Conservation (phyloP, 2,329 filamentous ascomycete species). For the Colletotrichum sansevieriae region DNA sequence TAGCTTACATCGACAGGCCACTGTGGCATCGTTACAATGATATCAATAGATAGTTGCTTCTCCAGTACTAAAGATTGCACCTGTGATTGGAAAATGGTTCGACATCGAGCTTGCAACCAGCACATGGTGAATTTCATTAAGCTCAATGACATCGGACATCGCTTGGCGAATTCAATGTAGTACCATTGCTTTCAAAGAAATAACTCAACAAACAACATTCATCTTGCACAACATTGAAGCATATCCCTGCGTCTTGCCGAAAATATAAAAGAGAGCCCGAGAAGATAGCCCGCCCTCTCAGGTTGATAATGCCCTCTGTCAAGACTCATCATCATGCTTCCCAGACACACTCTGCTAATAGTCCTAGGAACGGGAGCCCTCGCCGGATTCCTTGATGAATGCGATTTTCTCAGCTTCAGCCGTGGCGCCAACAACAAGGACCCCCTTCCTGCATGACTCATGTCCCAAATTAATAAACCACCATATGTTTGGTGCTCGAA, state of each 20-base stretch:
- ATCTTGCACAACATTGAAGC: neutral
- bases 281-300: too few relatives aligned
- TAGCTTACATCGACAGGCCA: conserved; percentile 6
- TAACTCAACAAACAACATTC: neutral
- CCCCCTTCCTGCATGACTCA: conserved; percentile 14
- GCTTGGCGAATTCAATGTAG: too few relatives aligned
- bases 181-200: neutral
- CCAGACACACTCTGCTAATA: neutral
- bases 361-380: neutral
- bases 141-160: too few relatives aligned
- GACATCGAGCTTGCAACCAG: neutral
- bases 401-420: conserved; percentile 11
- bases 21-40: conserved; percentile 11
- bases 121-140: too few relatives aligned
- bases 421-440: neutral
- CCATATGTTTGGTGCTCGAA: conserved; percentile 18
- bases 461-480: neutral
- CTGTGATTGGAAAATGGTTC: too few relatives aligned
- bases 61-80: neutral
- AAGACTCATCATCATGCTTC: neutral
- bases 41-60: conserved; percentile 28
- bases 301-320: neutral
- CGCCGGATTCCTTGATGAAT: conserved; percentile 6
- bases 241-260: too few relatives aligned
- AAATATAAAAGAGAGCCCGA: too few relatives aligned